phyloP scores from a whole-genome alignment of 768 basidiomycete genomes.

The Cyclocybe cylindracea region DNA sequence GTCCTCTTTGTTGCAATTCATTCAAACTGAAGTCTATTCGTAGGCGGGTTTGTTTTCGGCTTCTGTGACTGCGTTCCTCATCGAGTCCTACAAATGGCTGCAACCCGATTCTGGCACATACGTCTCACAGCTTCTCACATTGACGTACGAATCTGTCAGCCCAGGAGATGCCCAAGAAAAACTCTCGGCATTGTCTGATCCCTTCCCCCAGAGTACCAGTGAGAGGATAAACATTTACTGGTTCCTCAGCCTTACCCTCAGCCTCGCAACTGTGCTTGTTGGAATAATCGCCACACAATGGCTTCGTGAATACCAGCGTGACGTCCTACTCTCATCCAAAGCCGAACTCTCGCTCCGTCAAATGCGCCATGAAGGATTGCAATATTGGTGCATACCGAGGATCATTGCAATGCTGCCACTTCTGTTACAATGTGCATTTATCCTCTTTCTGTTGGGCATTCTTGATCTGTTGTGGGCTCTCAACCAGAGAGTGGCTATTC shows the following conservation, averaged over 20 bases:
- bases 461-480: slow-evolving; percentile 7
- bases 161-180: background rate
- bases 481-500: slow-evolving; percentile 4
- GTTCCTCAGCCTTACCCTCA: slow-evolving; percentile 11
- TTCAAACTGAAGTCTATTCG: background rate
- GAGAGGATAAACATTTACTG: slow-evolving; percentile 8
- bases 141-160: slow-evolving; percentile 4
- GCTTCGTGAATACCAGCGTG: slow-evolving; percentile 11
- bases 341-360: slow-evolving; percentile 7
- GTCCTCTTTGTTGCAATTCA: background rate
- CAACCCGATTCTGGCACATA: slow-evolving; percentile 8
- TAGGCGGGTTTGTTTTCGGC: slow-evolving; percentile 23
- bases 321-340: slow-evolving; percentile 2
- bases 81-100: slow-evolving; percentile 16
- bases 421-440: slow-evolving; percentile 3
- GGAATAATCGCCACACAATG: slow-evolving; percentile 12
- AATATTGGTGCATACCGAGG: slow-evolving; percentile 7
- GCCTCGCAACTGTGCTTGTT: slow-evolving; percentile 8
- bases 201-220: background rate
- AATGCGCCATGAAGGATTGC: slow-evolving; percentile 11
- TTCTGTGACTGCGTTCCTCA: slow-evolving; percentile 15
- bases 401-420: slow-evolving; percentile 9
- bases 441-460: slow-evolving; percentile 4
- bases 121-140: background rate
- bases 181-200: background rate